phyloP scores from a whole-genome alignment of 306 rosid species.

The Dalbergia cultrata region DNA sequence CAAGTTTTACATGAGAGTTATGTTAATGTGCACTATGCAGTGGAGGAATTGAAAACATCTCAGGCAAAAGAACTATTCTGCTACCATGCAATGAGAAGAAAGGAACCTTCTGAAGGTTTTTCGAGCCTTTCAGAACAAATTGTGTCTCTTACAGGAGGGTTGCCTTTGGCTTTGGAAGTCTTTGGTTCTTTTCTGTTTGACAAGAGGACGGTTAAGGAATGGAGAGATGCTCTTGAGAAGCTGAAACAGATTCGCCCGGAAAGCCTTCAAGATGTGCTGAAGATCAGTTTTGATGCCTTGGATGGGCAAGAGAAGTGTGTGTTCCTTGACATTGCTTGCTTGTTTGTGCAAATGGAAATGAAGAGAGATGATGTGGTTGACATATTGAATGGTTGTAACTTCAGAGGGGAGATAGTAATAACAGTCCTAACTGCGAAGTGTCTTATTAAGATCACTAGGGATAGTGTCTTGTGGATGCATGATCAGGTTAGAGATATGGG shows the following conservation, averaged over 20 bases:
- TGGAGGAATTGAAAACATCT: conserved; percentile 46
- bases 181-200: conserved; percentile 60
- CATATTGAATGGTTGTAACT: conserved; percentile 54
- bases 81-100: conserved; percentile 59
- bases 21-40: conserved; percentile 50
- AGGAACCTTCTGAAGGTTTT: conserved; percentile 44
- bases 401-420: conserved; percentile 55
- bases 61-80: conserved; percentile 57
- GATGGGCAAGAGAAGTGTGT: conserved; percentile 57
- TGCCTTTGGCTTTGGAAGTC: conserved; percentile 72
- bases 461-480: conserved; percentile 60
- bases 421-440: conserved; percentile 55
- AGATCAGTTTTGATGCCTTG: conserved; percentile 60
- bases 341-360: conserved; percentile 56
- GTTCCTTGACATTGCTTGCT: conserved; percentile 70
- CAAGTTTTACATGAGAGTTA: conserved; percentile 36
- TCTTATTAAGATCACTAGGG: conserved; percentile 52
- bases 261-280: conserved; percentile 58
- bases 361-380: conserved; percentile 57
- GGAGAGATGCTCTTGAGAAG: conserved; percentile 58
- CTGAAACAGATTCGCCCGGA: conserved; percentile 47
- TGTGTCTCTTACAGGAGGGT: conserved; percentile 57
- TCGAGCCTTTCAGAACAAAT: conserved; percentile 46
- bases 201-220: conserved; percentile 50
- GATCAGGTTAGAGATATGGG: conserved; percentile 79